Percentiles rank a stretch among this genome's conserved stretches.
Conservation (phyloP, 2,329 filamentous ascomycete genomes). For the Curvularia sp. region DNA sequence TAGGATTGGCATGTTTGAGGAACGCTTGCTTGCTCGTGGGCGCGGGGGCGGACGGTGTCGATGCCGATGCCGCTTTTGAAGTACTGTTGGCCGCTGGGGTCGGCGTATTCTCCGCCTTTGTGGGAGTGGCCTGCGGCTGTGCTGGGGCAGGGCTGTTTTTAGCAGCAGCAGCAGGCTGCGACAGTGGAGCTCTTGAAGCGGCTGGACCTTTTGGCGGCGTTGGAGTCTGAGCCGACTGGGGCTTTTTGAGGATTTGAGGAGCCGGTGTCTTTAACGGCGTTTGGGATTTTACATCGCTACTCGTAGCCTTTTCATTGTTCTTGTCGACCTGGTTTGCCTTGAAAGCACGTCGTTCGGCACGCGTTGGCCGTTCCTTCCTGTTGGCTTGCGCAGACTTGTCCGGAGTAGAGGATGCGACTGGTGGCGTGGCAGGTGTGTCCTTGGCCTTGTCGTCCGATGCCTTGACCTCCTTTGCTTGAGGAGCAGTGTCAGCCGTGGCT, state of each 20-base stretch:
- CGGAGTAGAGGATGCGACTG: constrained; percentile 20
- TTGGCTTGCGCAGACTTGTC: constrained; percentile 42
- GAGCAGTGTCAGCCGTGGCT: constrained; percentile 27
- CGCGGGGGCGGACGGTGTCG: constrained; percentile 34
- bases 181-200: constrained; percentile 38
- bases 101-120: constrained; percentile 25
- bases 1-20: constrained; percentile 71
- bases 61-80: constrained; percentile 23
- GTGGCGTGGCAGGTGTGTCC: constrained; percentile 28
- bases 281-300: constrained; percentile 37
- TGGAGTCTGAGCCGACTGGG: constrained; percentile 35
- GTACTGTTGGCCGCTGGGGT: constrained; percentile 11
- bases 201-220: constrained; percentile 43
- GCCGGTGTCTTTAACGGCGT: constrained; percentile 38
- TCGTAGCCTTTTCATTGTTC: constrained; percentile 34
- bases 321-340: constrained; percentile 49
- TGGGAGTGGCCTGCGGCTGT: constrained; percentile 27
- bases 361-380: constrained; percentile 51
- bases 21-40: constrained; percentile 61
- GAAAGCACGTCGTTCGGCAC: constrained; percentile 49
- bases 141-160: constrained; percentile 26
- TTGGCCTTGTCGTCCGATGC: constrained; percentile 41
- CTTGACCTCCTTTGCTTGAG: constrained; percentile 38
- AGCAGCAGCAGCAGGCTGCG: constrained; percentile 37
- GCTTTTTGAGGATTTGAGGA: constrained; percentile 52